Conservation (phyloP, 805 yeast species). For the Komagataella ulmi region DNA sequence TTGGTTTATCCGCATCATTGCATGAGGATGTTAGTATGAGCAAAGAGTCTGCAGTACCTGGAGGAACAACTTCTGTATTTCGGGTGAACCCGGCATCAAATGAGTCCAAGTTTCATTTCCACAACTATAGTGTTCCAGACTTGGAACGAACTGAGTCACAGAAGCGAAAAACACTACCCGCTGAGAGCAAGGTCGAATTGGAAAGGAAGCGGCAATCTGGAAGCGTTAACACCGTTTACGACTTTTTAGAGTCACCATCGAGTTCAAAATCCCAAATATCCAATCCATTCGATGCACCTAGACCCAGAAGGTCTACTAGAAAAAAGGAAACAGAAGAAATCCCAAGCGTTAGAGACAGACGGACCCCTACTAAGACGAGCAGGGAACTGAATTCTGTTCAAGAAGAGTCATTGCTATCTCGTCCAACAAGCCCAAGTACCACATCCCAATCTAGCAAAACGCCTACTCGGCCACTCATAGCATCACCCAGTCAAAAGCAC, state of each 20-base stretch:
- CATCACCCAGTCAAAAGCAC: neutral
- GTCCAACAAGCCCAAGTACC: neutral
- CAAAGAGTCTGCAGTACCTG: neutral
- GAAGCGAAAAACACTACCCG: neutral
- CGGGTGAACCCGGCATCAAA: neutral
- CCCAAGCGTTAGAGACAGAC: neutral
- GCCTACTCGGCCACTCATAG: neutral
- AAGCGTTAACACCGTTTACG: neutral
- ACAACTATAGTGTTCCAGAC: neutral
- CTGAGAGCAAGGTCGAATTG: neutral
- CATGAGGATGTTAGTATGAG: neutral
- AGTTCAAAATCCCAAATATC: neutral
- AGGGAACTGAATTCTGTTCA: neutral
- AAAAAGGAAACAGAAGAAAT: neutral
- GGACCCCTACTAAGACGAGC: neutral
- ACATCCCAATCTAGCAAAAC: neutral
- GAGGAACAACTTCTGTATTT: neutral
- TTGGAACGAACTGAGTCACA: neutral
- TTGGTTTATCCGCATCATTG: neutral
- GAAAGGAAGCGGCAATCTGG: neutral
- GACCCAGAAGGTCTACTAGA: neutral
- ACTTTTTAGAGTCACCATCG: neutral
- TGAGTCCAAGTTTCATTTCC: neutral
- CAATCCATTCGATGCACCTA: neutral
- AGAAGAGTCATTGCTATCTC: neutral